A percentile compares a stretch with the other conserved stretches of the same genome.
Conservation (phyloP, 2,329 filamentous ascomycete species). For the Paraphoma sp. region DNA sequence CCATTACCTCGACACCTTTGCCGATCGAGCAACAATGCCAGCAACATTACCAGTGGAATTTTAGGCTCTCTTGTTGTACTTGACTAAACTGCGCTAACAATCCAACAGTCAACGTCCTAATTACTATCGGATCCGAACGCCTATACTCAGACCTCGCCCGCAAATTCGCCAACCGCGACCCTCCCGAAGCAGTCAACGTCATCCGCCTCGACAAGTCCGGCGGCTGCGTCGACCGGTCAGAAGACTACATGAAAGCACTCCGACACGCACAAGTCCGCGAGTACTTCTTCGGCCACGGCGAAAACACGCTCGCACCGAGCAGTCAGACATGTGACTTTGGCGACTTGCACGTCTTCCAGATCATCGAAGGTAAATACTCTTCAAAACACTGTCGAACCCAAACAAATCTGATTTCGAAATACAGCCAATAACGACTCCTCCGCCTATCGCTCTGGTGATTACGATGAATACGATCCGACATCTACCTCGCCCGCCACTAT, state of each 20-base stretch:
- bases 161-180: slow-evolving; percentile 64
- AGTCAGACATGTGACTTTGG: slow-evolving; percentile 84
- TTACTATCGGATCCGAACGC: slow-evolving; percentile 81
- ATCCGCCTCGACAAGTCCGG: slow-evolving; percentile 84
- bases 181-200: slow-evolving; percentile 74
- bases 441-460: slow-evolving; percentile 51
- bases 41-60: too few species aligned
- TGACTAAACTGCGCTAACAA: slow-evolving; percentile 30
- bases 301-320: slow-evolving; percentile 79
- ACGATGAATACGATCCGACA: slow-evolving; percentile 54
- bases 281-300: slow-evolving; percentile 87
- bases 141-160: slow-evolving; percentile 77
- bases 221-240: slow-evolving; percentile 80
- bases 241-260: slow-evolving; percentile 73
- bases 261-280: slow-evolving; percentile 82
- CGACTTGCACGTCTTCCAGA: slow-evolving; percentile 74
- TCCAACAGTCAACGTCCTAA: slow-evolving; percentile 72
- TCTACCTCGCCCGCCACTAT: slow-evolving; percentile 45
- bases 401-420: background rate
- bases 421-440: slow-evolving; percentile 7
- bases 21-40: background rate
- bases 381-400: background rate
- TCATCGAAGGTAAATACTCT: slow-evolving; percentile 62
- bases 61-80: background rate
- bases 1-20: background rate